These are phyloP conservation scores for Penicillium goetzii DNA, from an alignment of 495 filamentous ascomycete genomes.

Conservation along the genomic window DNA sequence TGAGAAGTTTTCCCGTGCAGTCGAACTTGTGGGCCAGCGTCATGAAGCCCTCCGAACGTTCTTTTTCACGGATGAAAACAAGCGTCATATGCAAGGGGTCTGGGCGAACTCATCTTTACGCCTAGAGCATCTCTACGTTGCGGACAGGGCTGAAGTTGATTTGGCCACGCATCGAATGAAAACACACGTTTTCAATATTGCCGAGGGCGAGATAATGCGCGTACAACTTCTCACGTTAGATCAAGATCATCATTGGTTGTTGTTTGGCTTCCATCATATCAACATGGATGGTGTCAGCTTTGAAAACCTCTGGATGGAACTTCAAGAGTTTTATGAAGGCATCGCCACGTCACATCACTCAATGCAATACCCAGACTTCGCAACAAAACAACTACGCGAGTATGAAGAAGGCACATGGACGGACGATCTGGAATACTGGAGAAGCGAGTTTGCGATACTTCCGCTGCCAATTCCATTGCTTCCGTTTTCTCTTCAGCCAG, in stretches of 20 bases:
- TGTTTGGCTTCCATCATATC: conserved; percentile 52
- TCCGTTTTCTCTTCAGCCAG: conserved; percentile 24
- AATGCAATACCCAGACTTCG: conserved; percentile 35
- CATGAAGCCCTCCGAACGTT: conserved; percentile 53
- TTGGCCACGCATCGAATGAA: conserved; percentile 20
- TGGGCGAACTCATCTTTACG: conserved; percentile 22
- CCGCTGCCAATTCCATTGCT: conserved; percentile 44
- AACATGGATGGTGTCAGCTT: conserved; percentile 52
- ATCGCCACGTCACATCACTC: conserved; percentile 11
- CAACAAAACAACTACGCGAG: conserved; percentile 27
- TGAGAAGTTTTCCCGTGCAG: conserved; percentile 35
- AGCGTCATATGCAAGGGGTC: conserved; percentile 29
- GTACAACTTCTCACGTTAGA: conserved; percentile 30
- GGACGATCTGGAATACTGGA: conserved; percentile 43
- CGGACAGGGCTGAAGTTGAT: conserved; percentile 18
- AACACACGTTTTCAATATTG: conserved; percentile 35
- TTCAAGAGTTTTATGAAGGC: conserved; percentile 43
- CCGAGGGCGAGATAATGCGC: conserved; percentile 34
- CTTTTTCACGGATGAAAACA: conserved; percentile 34
- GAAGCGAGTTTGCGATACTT: conserved; percentile 24
- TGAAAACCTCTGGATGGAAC: conserved; percentile 39
- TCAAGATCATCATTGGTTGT: conserved; percentile 28
- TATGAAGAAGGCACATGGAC: conserved; percentile 23
- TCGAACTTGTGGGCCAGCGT: conserved; percentile 30
- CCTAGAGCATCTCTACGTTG: conserved; percentile 23